Conservation (phyloP, 2,329 filamentous ascomycete genomes). For the Metarhizium anisopliae region DNA sequence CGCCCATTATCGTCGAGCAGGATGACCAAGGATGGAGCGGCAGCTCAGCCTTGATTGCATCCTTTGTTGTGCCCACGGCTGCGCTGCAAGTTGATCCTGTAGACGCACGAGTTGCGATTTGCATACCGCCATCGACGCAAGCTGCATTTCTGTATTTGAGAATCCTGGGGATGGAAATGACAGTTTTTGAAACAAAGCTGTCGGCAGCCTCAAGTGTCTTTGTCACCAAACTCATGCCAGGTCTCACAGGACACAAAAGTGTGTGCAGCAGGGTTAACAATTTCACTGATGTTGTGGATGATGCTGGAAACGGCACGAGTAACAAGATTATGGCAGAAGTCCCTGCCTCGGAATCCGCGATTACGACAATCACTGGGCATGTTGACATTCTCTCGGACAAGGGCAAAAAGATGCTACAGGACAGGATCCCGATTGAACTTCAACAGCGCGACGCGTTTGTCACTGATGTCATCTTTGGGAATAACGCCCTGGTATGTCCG, state of each 20-base stretch:
- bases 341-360: conserved; percentile 16
- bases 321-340: conserved; percentile 10
- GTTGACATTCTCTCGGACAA: conserved; percentile 24
- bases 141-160: conserved; percentile 15
- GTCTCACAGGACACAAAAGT: too few species aligned
- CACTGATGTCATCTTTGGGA: conserved; percentile 31
- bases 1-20: conserved; percentile 11
- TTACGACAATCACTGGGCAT: conserved; percentile 29
- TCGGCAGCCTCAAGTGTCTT: conserved; percentile 21
- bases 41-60: conserved; percentile 27
- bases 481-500: conserved; percentile 19
- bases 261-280: too few species aligned
- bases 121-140: conserved; percentile 16
- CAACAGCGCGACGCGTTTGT: conserved; percentile 29
- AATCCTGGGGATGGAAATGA: conserved; percentile 17
- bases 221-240: conserved; percentile 19
- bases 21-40: conserved; percentile 26
- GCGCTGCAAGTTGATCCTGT: conserved; percentile 24
- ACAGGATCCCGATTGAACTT: conserved; percentile 28
- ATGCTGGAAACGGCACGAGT: too few species aligned
- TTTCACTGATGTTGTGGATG: too few species aligned
- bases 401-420: conserved; percentile 23
- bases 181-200: conserved; percentile 23
- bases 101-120: conserved; percentile 22
- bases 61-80: conserved; percentile 30